Conservation (phyloP, 352 stramenopile genomes). For the Pythium dissimile region DNA sequence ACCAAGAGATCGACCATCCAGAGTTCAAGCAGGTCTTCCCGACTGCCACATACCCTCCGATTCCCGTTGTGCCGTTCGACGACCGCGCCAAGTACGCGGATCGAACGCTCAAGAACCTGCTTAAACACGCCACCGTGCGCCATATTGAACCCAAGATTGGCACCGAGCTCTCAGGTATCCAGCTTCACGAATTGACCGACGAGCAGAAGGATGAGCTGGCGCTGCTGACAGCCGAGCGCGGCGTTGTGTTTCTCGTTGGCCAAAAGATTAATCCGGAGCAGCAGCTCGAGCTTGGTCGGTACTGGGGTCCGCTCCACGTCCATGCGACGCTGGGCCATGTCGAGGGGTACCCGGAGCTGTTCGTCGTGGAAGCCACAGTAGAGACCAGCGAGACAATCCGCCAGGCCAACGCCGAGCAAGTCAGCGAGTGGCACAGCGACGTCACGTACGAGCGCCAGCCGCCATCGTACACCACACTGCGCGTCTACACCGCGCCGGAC, state of each 20-base stretch:
- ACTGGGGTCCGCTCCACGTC: slow-evolving; percentile 31
- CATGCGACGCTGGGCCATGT: slow-evolving; percentile 25
- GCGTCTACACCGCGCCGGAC: slow-evolving; percentile 28
- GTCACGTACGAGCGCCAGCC: slow-evolving; percentile 35
- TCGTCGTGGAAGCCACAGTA: slow-evolving; percentile 18
- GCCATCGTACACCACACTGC: slow-evolving; percentile 31
- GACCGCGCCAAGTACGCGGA: slow-evolving; percentile 31
- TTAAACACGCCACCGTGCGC: slow-evolving; percentile 14
- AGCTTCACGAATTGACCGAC: slow-evolving; percentile 31
- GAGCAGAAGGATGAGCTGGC: slow-evolving; percentile 25
- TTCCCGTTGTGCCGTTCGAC: slow-evolving; percentile 25
- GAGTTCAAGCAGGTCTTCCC: slow-evolving; percentile 26
- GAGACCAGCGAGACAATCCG: slow-evolving; percentile 21
- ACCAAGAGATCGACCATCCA: slow-evolving; percentile 14
- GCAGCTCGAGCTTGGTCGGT: slow-evolving; percentile 25
- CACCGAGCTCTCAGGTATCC: slow-evolving; percentile 24
- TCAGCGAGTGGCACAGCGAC: slow-evolving; percentile 38
- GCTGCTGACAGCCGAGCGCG: slow-evolving; percentile 5
- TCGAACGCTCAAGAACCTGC: slow-evolving; percentile 32
- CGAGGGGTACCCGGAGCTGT: slow-evolving; percentile 23
- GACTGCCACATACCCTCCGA: slow-evolving; percentile 25
- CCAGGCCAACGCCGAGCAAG: slow-evolving; percentile 21
- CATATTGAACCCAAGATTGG: slow-evolving; percentile 26
- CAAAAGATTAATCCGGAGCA: slow-evolving; percentile 22
- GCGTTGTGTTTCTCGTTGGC: slow-evolving; percentile 16